Conservation (phyloP, 208 protist genomes). For the Leptomonas seymouri region DNA sequence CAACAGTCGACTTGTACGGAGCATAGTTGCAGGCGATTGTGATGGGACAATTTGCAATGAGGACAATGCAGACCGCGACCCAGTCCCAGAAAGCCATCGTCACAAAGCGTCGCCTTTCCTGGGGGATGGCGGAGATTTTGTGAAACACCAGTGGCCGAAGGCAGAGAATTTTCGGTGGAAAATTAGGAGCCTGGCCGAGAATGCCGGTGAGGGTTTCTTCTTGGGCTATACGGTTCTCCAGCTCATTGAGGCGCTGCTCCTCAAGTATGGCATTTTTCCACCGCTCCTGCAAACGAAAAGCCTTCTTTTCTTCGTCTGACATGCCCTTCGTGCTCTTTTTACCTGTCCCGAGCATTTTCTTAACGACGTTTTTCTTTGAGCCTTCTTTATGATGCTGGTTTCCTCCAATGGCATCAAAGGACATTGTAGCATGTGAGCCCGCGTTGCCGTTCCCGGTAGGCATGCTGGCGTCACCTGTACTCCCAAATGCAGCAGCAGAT, state of each 20-base stretch:
- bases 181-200: constrained; percentile 50
- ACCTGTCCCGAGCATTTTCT: constrained; percentile 44
- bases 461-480: constrained; percentile 1
- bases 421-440: not conserved
- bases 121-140: constrained; percentile 47
- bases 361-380: constrained; percentile 36
- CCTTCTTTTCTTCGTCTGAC: constrained; percentile 47
- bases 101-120: constrained; percentile 47
- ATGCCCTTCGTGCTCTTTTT: constrained; percentile 53
- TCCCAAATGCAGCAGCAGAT: constrained; percentile 35
- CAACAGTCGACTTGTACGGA: not conserved
- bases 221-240: constrained; percentile 37
- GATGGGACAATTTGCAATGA: constrained; percentile 56
- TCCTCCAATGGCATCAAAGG: not conserved
- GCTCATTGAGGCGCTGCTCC: constrained; percentile 62
- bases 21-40: constrained; percentile 46
- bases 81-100: constrained; percentile 70
- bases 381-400: constrained; percentile 12
- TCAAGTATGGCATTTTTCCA: constrained; percentile 72
- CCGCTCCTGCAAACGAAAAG: constrained; percentile 47
- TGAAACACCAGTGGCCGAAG: constrained; percentile 75
- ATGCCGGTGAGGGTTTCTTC: constrained; percentile 25
- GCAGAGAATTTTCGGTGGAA: constrained; percentile 76
- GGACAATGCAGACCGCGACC: constrained; percentile 60
- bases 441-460: constrained; percentile 5